Conservation (phyloP, 2,329 filamentous ascomycete genomes). For the Sporothrix schenckii region DNA sequence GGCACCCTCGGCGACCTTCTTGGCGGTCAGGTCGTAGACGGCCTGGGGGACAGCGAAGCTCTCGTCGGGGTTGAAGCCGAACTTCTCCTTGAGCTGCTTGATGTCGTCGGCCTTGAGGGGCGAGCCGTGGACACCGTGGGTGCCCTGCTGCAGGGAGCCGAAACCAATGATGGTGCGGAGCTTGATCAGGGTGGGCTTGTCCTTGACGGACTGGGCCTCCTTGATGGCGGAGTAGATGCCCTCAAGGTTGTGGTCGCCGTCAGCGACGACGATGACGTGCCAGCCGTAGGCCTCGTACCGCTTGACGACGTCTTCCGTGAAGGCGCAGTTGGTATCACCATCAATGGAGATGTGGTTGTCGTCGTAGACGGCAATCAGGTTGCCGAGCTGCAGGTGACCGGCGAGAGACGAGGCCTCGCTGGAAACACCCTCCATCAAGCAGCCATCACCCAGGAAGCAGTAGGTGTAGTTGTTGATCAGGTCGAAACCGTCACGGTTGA, state of each 20-base stretch:
- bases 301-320: constrained; percentile 95
- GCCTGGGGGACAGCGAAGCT: constrained; percentile 90
- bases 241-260: constrained; percentile 87
- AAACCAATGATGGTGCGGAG: constrained; percentile 96
- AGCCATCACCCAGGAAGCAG: constrained; percentile 95
- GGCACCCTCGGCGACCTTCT: constrained; percentile 82
- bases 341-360: constrained; percentile 98
- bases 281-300: constrained; percentile 97
- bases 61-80: constrained; percentile 94
- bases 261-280: constrained; percentile 81
- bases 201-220: constrained; percentile 80
- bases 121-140: constrained; percentile 93
- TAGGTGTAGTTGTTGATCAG: constrained; percentile 97
- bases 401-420: constrained; percentile 89
- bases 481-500: constrained; percentile 95
- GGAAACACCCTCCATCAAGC: constrained; percentile 97
- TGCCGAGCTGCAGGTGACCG: constrained; percentile 95
- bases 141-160: constrained; percentile 90
- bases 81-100: constrained; percentile 90
- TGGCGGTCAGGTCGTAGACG: constrained; percentile 88
- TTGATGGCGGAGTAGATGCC: constrained; percentile 86
- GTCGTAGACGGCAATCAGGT: constrained; percentile 95
- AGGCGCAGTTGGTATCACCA: constrained; percentile 91
- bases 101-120: constrained; percentile 93
- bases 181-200: constrained; percentile 98